Evolutionary conservation across 805 yeast genomes (phyloP), one percentile per base, ranked within the genome.

Genomic region (Henningerozyma blattae): DNA sequence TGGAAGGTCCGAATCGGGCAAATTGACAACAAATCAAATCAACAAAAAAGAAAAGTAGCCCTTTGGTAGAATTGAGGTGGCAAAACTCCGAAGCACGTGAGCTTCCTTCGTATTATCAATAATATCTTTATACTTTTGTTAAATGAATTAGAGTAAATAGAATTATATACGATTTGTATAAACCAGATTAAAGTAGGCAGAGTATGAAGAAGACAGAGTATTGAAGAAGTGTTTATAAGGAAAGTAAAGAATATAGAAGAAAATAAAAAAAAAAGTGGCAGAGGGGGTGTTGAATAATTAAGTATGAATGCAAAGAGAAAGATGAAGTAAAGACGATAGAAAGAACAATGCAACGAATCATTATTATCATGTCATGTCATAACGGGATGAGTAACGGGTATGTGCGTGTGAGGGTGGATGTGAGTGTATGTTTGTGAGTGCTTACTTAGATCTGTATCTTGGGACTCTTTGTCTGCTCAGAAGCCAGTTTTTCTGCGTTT

Each of bases 401-500:
- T 24, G n/a, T 9, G 5, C 7, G n/a, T 24, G 24, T 12, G 12
- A 9, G 24, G 24, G 24, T 8, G 24, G 12, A 20, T 20, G 12
- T 20, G 24, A 20, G 12, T 20, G 12, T 20, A 20, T 20, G 24
- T 9, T 8, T 9, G 24, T 20, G 24, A 12, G 12, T 8, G 8
- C 24, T 20, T 20, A 9, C 27, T 43, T 41, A 50, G 14, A 49
- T 39, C 40, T 61, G 77, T 32, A 80, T 83, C 62, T 77, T 76
- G 17, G 56, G 48, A 9, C 42, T 52, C 12, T 79, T 72, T n/a
- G 95, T 85, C 61, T 84, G 87, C 57, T 85, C 95, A 49, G 72
- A 74, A 44, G 77, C 83, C 38, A 85, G 67, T 60, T 81, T 82
- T 50, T 77, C 68, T 28, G 95, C 95, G 52, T 85, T 85, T 44